Evolutionary conservation across 495 filamentous ascomycete species (phyloP), one percentile per base, ranked within the genome.

Genomic region (Podospora pseudopauciseta): DNA sequence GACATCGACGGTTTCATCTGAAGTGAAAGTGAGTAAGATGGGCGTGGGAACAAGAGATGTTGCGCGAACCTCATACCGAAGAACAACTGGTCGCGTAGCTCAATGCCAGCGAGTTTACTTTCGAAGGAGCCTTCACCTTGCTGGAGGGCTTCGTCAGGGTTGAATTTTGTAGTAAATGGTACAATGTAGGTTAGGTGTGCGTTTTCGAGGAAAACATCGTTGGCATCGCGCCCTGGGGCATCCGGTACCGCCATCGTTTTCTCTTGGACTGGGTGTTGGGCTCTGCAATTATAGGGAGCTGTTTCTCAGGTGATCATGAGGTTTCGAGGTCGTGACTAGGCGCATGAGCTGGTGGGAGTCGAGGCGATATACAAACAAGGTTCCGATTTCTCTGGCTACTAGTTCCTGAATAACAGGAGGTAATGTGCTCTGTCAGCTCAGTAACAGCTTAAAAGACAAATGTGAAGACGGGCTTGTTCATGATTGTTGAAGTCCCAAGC

Each of bases 131-230:
- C 79, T 28, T 80, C 81, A 59, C 63, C 71, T 49, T 69, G 79
- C 39, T 77, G 79, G 66, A 92, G 77, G 28, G 83, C 81, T 30
- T 87, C 83, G 68, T 91, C 86, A 54, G 93, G 81, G 72, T 88
- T 81, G 68, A 93, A 82, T 54, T 86, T 73, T 55, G 91, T 88
- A 39, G 86, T 84, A 67, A 89, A 82, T 27, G 94, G 94, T 34
- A 96, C 85, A 65, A 97, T 82, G 53, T 93, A 92, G 66, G 90
- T 88, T 28, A 97, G 81, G 58, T 90, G 85, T 18, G 92, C 90
- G 79, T 86, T 82, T 67, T 92, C 86, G 66, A 90, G 81, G 73
- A 94, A 88, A 68, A 91, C 86, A n/a, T 72, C 66, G 32, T 65
- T 65, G 16, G 34, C 68, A 55, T 68, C 66, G 57, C 27, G 23